Evolutionary conservation across 768 basidiomycete genomes (phyloP), one percentile per base, ranked within the genome.

Genomic region (Xerocomus potaroensis): DNA sequence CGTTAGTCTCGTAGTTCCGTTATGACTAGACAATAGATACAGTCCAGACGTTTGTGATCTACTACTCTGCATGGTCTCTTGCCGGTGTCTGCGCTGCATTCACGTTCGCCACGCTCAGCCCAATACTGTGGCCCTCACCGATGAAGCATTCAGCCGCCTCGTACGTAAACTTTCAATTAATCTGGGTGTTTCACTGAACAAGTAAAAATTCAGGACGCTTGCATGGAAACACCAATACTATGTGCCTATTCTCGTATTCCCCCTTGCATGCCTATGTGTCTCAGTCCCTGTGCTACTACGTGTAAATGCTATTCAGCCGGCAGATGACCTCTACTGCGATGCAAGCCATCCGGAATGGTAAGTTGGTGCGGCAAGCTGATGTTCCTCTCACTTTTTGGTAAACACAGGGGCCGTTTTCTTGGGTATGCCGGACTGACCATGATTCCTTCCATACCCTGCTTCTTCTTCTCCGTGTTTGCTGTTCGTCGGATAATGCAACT

Each of bases 351-450:
- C 81, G 2, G 60, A 75, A 44, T 84, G 83, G 84, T 84, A 55
- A 37, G 75, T 56, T 33, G 16, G 36, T 24, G 37, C 21, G 24
- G 23, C 32, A 2, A 38, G 9, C 22, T 27, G 8, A 32, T 22
- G 35, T 48, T 4, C 39, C 16, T 42, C 31, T 55, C 24, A 39
- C 35, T 38, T 8, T n/a, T 43, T 45, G 22, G 34, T 37, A n/a
- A 39, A 45, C 37, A 2, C 44, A 85, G 84, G 84, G 71, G 78
- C 24, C 78, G 83, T 36, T 73, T 84, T 45, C 53, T 82, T n/a
- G 76, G 78, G 31, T 84, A 83, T 54, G 76, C 81, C 11, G 84
- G 81, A 7, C 57, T 73, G 7, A 74, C 82, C 0, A 69, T 81
- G 47, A 44, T 78, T 34, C 60, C 79, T 9, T 65, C 72, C 3